A percentile compares a stretch with the other conserved stretches of the same genome.
These are phyloP conservation scores for Corchorus capsularis DNA, from an alignment of 345 rosid species.

Conservation along the genomic window DNA sequence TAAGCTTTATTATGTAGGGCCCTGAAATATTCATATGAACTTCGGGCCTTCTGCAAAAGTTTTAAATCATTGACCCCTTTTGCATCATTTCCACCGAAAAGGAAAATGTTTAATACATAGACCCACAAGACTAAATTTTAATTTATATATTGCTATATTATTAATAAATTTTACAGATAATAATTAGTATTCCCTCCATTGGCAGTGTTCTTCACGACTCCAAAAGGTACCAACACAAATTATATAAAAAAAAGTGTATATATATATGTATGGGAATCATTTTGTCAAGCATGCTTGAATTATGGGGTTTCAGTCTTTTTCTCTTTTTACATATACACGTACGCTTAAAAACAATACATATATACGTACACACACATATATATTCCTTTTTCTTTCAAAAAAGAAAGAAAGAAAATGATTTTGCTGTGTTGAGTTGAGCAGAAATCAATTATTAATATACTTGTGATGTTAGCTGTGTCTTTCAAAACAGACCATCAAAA, in stretches of 20 bases:
- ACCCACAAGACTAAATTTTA: background rate
- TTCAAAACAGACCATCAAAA: background rate
- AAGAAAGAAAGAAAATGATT: background rate
- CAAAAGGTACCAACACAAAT: background rate
- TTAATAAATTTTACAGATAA: background rate
- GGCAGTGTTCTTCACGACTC: background rate
- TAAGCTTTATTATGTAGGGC: background rate
- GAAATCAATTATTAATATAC: background rate
- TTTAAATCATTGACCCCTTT: background rate
- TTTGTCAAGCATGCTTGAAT: constrained; percentile 7
- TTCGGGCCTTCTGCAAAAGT: no score
- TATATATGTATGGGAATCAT: background rate
- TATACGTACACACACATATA: background rate
- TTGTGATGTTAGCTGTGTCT: background rate
- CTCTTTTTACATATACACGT: background rate
- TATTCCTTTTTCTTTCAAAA: background rate
- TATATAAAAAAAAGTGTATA: no score
- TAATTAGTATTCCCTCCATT: background rate
- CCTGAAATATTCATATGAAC: background rate
- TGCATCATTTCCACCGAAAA: constrained; percentile 1
- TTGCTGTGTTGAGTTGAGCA: no score
- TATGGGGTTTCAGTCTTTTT: background rate
- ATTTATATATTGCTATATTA: background rate
- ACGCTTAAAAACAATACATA: background rate
- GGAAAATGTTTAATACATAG: background rate